Evolutionary conservation across 2,329 filamentous ascomycete species (phyloP).

Genomic region (Graphilbum sp.): DNA sequence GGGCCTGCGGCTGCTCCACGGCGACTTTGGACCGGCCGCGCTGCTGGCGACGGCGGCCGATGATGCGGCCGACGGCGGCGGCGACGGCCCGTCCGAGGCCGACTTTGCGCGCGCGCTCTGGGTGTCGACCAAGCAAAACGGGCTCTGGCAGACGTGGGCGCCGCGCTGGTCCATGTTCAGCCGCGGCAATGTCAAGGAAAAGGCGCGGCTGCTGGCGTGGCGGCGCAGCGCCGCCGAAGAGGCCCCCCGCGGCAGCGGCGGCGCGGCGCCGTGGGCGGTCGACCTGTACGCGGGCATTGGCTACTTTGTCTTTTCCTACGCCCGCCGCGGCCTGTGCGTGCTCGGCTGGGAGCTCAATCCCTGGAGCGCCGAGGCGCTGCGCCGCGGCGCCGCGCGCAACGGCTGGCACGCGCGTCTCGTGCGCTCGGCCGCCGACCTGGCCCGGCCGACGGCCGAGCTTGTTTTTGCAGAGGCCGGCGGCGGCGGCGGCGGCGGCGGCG

Average conservation of each 20-base stretch:
- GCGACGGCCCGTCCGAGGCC: constrained; percentile 13
- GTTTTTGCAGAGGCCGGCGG: constrained; percentile 19
- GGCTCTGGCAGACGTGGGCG: constrained; percentile 72
- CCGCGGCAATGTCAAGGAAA: constrained; percentile 79
- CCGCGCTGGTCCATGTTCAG: constrained; percentile 91
- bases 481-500: neutral
- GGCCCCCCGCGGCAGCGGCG: neutral
- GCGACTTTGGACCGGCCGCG: constrained; percentile 52
- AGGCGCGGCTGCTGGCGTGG: constrained; percentile 53
- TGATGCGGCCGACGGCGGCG: neutral
- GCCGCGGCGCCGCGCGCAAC: constrained; percentile 56
- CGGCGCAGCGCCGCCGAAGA: constrained; percentile 9
- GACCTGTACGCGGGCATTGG: constrained; percentile 90
- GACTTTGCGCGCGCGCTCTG: constrained; percentile 61
- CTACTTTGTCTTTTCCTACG: constrained; percentile 82
- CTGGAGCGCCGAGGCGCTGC: constrained; percentile 71
- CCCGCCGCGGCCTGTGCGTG: constrained; percentile 52
- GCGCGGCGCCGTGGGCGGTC: constrained; percentile 40
- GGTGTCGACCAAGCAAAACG: constrained; percentile 63
- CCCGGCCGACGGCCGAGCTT: constrained; percentile 19
- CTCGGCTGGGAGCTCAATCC: constrained; percentile 85
- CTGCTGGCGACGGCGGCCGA: neutral
- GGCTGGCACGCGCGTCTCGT: constrained; percentile 47
- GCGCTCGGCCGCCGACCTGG: constrained; percentile 19
- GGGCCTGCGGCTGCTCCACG: constrained; percentile 54